These are phyloP conservation scores for Morella rubra DNA, from an alignment of 306 rosid species.

Conservation along the genomic window DNA sequence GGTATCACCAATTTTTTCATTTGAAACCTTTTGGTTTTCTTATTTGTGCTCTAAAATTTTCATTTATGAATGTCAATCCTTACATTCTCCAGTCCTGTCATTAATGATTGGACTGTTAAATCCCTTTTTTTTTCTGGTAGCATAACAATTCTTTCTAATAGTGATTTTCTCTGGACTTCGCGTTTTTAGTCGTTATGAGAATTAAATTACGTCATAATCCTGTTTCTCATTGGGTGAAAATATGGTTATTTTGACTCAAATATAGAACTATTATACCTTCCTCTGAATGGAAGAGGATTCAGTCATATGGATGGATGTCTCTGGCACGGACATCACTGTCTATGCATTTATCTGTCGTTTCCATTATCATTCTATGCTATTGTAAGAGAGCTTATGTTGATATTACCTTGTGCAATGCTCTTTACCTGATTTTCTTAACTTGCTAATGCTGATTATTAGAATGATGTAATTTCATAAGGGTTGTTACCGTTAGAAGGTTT, in stretches of 20 bases:
- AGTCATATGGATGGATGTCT: neutral
- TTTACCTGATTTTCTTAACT: neutral
- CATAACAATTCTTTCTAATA: neutral
- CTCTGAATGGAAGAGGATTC: neutral
- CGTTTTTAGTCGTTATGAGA: neutral
- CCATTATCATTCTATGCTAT: neutral
- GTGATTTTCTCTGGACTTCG: neutral
- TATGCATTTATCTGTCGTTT: neutral
- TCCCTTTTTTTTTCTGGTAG: neutral
- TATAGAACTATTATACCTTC: neutral
- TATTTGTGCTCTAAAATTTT: neutral
- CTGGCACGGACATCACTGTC: neutral
- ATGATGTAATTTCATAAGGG: neutral
- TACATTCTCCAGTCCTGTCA: conserved; percentile 10
- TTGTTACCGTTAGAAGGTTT: neutral
- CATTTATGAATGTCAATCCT: conserved; percentile 4
- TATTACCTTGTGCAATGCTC: neutral
- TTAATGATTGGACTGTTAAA: conserved; percentile 6
- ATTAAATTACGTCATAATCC: neutral
- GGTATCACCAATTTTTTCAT: conserved; percentile 42
- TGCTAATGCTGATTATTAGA: neutral
- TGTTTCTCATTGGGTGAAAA: neutral
- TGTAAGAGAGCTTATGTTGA: conserved; percentile 9
- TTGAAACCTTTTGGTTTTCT: conserved; percentile 4
- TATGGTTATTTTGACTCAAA: neutral